Conservation (phyloP, 2,329 filamentous ascomycete species). For the Cordyceps farinosa region DNA sequence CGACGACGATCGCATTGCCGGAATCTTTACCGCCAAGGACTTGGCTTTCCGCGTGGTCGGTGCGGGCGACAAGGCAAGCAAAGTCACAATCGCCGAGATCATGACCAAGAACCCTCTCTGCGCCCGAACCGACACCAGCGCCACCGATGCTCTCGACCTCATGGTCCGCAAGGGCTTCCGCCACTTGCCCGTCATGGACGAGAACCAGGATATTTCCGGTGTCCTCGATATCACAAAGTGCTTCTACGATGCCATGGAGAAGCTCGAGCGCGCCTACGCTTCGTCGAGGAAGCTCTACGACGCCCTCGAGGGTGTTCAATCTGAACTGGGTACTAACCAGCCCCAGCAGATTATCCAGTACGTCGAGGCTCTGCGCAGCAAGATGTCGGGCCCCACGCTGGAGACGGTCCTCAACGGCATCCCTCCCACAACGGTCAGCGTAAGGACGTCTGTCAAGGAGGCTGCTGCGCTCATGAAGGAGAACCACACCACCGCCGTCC, state of each 20-base stretch:
- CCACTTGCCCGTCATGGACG: conserved; percentile 97
- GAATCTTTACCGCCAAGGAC: conserved; percentile 99
- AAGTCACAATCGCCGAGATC: conserved; percentile 92
- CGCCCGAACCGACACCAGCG: conserved; percentile 94
- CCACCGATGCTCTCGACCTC: conserved; percentile 50
- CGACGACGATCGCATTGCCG: conserved; percentile 94
- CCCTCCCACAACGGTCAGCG: conserved; percentile 90
- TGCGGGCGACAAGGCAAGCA: conserved; percentile 80
- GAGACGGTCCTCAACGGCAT: conserved; percentile 91
- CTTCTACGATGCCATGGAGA: conserved; percentile 99
- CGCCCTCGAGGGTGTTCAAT: conserved; percentile 95
- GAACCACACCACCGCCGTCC: conserved; percentile 92
- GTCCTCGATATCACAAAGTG: conserved; percentile 99
- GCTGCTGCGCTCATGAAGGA: conserved; percentile 97
- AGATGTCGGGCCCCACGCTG: conserved; percentile 97
- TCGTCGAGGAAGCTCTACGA: conserved; percentile 98
- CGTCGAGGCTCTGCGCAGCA: conserved; percentile 87
- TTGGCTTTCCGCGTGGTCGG: conserved; percentile 95
- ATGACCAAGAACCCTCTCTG: conserved; percentile 99
- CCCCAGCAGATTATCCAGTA: conserved; percentile 99
- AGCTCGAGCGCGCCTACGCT: conserved; percentile 93
- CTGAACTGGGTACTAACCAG: conserved; percentile 90
- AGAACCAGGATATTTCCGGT: conserved; percentile 98
- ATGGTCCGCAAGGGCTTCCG: conserved; percentile 60
- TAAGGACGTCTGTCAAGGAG: conserved; percentile 93